Percentiles rank a stretch among this genome's conserved stretches.
Evolutionary conservation across 108 stramenopile species (phyloP).

Genomic region (Skeletonema potamos): DNA sequence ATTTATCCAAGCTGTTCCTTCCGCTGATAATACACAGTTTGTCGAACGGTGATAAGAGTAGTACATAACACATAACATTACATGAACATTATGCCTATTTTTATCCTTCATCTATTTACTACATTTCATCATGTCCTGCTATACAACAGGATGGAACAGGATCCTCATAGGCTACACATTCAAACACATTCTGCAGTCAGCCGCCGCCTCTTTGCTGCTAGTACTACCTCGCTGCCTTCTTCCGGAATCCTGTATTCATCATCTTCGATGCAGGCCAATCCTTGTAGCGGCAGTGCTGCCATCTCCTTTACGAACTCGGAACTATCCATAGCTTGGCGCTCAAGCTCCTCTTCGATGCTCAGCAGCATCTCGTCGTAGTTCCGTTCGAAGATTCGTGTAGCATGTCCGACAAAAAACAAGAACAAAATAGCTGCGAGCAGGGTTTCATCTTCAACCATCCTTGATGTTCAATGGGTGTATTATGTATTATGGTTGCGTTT

Average conservation of each 20-base stretch:
- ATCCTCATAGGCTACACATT: not conserved
- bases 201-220: not conserved
- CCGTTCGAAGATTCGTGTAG: not conserved
- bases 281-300: not conserved
- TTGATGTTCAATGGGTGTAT: not conserved
- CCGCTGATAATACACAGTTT: not conserved
- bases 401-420: not conserved
- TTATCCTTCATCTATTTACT: not conserved
- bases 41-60: not conserved
- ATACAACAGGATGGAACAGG: not conserved
- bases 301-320: not conserved
- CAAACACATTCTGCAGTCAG: not conserved
- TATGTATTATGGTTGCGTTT: too few relatives aligned
- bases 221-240: not conserved
- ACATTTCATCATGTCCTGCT: not conserved
- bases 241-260: not conserved
- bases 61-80: not conserved
- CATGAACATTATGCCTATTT: not conserved
- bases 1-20: conserved; percentile 26
- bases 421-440: not conserved
- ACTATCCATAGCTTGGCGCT: not conserved
- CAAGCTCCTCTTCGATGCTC: not conserved
- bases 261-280: not conserved
- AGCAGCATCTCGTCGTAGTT: not conserved
- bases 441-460: not conserved